These are phyloP conservation scores for Calocybe cyanea DNA, from an alignment of 768 basidiomycete species.

Conservation along the genomic window DNA sequence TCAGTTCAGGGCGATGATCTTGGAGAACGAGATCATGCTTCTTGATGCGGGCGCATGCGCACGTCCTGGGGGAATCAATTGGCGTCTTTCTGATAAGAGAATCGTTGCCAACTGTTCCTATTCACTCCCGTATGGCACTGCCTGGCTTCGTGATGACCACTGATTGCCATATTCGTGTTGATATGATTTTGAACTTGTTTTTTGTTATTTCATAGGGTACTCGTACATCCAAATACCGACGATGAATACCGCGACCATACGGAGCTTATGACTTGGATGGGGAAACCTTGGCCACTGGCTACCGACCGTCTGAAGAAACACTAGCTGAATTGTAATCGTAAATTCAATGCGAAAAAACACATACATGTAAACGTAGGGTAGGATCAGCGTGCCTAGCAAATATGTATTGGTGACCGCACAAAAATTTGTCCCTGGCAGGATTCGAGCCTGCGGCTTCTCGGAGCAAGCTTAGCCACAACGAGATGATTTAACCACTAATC, in stretches of 20 bases:
- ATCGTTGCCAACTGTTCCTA: neutral
- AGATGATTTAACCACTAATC: constrained; percentile 23
- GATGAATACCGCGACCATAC: constrained; percentile 57
- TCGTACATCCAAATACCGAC: constrained; percentile 69
- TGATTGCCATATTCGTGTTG: neutral
- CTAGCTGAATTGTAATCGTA: neutral
- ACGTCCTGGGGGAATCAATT: neutral
- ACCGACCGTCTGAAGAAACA: constrained; percentile 31
- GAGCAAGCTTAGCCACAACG: constrained; percentile 17
- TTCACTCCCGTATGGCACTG: neutral
- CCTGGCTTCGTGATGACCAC: no score
- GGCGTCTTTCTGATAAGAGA: no score
- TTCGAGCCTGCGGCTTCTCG: constrained; percentile 25
- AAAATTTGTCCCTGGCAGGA: constrained; percentile 22
- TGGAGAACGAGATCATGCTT: constrained; percentile 9
- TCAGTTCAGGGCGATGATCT: neutral
- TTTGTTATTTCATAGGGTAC: constrained; percentile 39
- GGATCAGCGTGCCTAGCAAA: neutral
- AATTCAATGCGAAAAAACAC: neutral
- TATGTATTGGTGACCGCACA: neutral
- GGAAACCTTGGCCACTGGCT: constrained; percentile 53
- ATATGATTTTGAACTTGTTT: neutral
- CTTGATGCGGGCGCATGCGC: neutral
- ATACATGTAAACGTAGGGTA: no score
- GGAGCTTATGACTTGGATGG: constrained; percentile 65